phyloP scores from a whole-genome alignment of 495 filamentous ascomycete species.

The Hypoxylon fuscum region DNA sequence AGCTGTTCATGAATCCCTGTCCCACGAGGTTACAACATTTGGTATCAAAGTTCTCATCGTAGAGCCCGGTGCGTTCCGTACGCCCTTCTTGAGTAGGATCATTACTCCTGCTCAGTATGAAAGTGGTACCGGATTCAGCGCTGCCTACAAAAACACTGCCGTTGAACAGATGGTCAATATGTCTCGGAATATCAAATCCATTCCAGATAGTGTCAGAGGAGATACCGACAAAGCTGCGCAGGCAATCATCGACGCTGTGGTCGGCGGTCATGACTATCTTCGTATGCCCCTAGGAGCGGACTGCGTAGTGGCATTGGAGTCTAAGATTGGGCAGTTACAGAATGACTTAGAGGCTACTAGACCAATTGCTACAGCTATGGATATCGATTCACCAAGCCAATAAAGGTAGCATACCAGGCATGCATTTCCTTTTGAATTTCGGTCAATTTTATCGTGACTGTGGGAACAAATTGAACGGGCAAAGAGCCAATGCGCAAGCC shows the following conservation, averaged over 20 bases:
- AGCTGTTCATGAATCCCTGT: slow-evolving; percentile 49
- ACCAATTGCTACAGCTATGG: too few relatives aligned
- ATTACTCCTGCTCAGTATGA: slow-evolving; percentile 34
- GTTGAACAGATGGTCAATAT: slow-evolving; percentile 45
- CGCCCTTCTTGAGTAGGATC: slow-evolving; percentile 38
- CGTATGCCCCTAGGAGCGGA: slow-evolving; percentile 2
- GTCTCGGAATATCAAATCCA: slow-evolving; percentile 8
- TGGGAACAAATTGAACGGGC: too few relatives aligned
- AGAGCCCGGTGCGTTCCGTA: slow-evolving; percentile 58
- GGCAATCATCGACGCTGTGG: slow-evolving; percentile 50
- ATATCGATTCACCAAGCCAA: too few relatives aligned
- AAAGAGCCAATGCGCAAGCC: too few relatives aligned
- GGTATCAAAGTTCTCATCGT: slow-evolving; percentile 55
- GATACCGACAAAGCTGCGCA: slow-evolving; percentile 54
- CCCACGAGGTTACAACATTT: slow-evolving; percentile 52
- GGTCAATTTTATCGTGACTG: too few relatives aligned
- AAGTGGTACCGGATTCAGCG: slow-evolving; percentile 33
- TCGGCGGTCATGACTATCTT: slow-evolving; percentile 15
- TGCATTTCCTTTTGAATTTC: too few relatives aligned
- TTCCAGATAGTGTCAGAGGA: slow-evolving; percentile 32
- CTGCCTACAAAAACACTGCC: slow-evolving; percentile 50
- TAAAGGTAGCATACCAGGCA: too few relatives aligned
- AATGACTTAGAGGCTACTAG: too few relatives aligned
- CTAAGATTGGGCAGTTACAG: too few relatives aligned
- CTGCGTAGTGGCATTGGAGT: too few relatives aligned